Base-by-base conservation (phyloP, 345 rosid genomes). In the Ailanthus altissimus region DNA sequence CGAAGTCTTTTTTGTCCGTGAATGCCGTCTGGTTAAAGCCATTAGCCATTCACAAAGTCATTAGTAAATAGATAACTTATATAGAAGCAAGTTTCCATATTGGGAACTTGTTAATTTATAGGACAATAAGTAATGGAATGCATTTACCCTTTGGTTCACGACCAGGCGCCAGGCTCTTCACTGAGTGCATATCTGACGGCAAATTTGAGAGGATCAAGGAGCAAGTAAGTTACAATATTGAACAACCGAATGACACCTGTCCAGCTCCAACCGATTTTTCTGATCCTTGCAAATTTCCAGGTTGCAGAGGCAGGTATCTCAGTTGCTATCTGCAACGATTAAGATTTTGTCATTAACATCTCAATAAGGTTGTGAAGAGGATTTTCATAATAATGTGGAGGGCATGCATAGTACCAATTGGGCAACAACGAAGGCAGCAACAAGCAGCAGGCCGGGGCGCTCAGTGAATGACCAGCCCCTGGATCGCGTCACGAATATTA, bases 401-500 rank as follows among this genome's bases (percentile, higher is more conserved):
- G 6, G 36, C 36, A 26, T 60, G 54, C 43, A n/a, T 0, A 2
- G 15, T 81, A 87, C 89, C 86, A 89, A 58, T 73, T 89, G 91
- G 73, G 92, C 92, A 59, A 86, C 42, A 43, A 81, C 26, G 75
- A 81, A 84, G 67, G 87, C 84, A 68, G 36, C 38, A 13, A 81
- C 72, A 26, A 84, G 87, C 36, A 84, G 81, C 60, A 82, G 68
- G 20, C 93, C 91, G 8, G 91, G 93, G 12, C 93, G 84, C 67
- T 89, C 93, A 21, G 36, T 67, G 59, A 80, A 83, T 6, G 91
- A 89, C 93, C 91, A 89, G 57, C 90, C 78, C 46, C 88, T 83
- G n/a, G 92, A 89, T 38, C 89, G 89, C 0, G 92, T 87, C 66
- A 86, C 90, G 13, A 89, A 89, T 75, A 84, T 84, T 74, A 84